phyloP scores from a whole-genome alignment of 148 eudicot species.

The Silene conica region DNA sequence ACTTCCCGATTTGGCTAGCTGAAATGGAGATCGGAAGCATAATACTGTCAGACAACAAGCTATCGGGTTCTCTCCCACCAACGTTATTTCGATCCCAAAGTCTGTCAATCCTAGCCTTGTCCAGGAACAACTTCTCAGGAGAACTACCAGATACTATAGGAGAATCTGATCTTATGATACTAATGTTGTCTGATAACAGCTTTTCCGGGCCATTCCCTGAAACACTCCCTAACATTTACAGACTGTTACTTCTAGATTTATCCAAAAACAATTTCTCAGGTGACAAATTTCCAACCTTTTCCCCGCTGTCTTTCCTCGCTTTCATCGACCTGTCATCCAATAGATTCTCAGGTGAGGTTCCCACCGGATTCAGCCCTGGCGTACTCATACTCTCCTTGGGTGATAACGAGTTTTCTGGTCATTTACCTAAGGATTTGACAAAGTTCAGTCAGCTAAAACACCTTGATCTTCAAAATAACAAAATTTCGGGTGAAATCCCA shows the following conservation, averaged over 20 bases:
- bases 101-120: slow-evolving; percentile 42
- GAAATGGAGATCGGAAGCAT: slow-evolving; percentile 46
- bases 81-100: slow-evolving; percentile 39
- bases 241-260: slow-evolving; percentile 42
- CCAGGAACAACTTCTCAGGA: slow-evolving; percentile 53
- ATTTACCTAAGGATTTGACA: slow-evolving; percentile 34
- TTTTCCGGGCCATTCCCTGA: slow-evolving; percentile 44
- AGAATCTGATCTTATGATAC: slow-evolving; percentile 40
- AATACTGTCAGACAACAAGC: slow-evolving; percentile 47
- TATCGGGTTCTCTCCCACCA: slow-evolving; percentile 46
- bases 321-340: slow-evolving; percentile 45
- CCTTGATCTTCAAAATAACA: slow-evolving; percentile 50
- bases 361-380: slow-evolving; percentile 32
- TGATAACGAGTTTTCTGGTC: slow-evolving; percentile 42
- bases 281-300: slow-evolving; percentile 33
- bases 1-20: slow-evolving; percentile 47
- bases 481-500: slow-evolving; percentile 37
- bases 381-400: slow-evolving; percentile 36
- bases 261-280: slow-evolving; percentile 53
- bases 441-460: slow-evolving; percentile 33
- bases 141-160: slow-evolving; percentile 48
- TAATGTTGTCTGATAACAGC: slow-evolving; percentile 44
- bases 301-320: slow-evolving; percentile 37
- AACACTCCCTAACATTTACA: slow-evolving; percentile 35
- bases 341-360: slow-evolving; percentile 35